phyloP scores from a whole-genome alignment of 2,329 filamentous ascomycete species.

The Nannizziopsis barbatae region DNA sequence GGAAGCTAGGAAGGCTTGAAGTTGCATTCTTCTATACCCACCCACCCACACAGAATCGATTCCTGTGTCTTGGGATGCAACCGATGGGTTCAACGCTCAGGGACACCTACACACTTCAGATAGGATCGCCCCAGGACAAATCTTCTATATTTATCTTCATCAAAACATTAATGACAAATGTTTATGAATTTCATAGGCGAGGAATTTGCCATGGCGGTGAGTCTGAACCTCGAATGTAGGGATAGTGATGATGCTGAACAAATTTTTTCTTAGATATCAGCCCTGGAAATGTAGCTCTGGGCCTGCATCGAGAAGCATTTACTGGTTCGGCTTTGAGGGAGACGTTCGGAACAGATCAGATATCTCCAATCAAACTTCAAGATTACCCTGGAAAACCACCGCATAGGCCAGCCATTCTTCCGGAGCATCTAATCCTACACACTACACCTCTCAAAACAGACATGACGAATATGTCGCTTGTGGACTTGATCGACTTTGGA shows the following conservation, averaged over 20 bases:
- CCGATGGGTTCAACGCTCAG: conserved; percentile 10
- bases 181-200: conserved; percentile 7
- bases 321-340: background rate
- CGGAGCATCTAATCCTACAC: conserved; percentile 7
- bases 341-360: conserved; percentile 7
- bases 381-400: background rate
- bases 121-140: background rate
- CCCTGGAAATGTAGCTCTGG: conserved; percentile 8
- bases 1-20: conserved; percentile 10
- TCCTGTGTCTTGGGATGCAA: conserved; percentile 12
- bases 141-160: conserved; percentile 5
- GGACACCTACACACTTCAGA: background rate
- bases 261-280: conserved; percentile 10
- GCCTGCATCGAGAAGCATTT: conserved; percentile 7
- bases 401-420: conserved; percentile 9
- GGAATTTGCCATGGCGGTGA: conserved; percentile 14
- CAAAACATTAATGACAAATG: conserved; percentile 8
- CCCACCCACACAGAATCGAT: conserved; percentile 3
- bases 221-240: background rate
- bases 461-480: conserved; percentile 5
- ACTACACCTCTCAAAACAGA: conserved; percentile 3
- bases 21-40: conserved; percentile 13
- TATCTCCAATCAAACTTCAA: background rate
- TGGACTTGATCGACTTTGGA: conserved; percentile 14
- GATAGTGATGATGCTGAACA: background rate